Conservation (phyloP, 139 green algal genomes). For the Coccomyxa sp. region DNA sequence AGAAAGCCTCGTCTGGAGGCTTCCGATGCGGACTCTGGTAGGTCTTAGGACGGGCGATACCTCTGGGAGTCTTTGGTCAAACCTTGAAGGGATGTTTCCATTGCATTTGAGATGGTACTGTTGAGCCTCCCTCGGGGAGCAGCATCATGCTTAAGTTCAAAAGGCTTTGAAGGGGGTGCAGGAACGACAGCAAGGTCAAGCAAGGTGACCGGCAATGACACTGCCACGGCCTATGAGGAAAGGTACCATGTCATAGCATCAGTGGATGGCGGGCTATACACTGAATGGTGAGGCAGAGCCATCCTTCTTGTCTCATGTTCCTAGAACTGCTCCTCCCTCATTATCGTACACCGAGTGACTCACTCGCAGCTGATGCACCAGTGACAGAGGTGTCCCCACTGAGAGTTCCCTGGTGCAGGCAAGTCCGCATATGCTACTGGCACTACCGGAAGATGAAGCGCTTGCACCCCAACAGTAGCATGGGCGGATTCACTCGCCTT, state of each 20-base stretch:
- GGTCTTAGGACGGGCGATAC: no score
- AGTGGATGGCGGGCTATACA: constrained; percentile 30
- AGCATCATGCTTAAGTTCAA: no score
- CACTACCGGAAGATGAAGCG: constrained; percentile 44
- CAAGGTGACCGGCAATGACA: no score
- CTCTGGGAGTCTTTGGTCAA: no score
- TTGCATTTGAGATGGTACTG: no score
- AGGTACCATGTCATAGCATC: constrained; percentile 49
- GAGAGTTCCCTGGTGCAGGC: constrained; percentile 53
- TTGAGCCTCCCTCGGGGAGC: no score
- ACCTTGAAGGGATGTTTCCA: no score
- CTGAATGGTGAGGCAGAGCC: constrained; percentile 40
- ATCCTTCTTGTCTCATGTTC: no score
- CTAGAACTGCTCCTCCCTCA: neutral
- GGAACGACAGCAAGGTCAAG: no score
- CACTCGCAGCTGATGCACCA: neutral
- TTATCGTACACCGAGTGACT: no score
- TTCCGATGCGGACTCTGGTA: no score
- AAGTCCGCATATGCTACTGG: constrained; percentile 62
- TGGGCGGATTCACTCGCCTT: constrained; percentile 74
- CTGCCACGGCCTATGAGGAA: neutral
- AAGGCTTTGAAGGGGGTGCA: no score
- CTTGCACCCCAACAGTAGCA: constrained; percentile 33
- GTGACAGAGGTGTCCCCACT: neutral
- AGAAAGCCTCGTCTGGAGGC: neutral